Evolutionary conservation across 306 rosid species (phyloP).

Genomic region (Corylus avellana): DNA sequence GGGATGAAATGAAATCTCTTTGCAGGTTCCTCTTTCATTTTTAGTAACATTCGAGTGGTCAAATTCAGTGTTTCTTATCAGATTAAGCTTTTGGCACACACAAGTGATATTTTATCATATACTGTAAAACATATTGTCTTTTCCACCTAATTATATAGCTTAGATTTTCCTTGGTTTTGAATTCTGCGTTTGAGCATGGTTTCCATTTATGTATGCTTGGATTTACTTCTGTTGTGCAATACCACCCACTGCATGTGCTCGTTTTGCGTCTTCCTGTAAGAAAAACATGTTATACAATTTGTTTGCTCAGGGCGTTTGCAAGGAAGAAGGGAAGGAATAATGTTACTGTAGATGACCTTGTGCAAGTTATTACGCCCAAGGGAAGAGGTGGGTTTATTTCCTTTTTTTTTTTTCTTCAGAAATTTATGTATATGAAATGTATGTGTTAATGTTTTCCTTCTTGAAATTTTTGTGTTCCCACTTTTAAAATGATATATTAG

Average conservation of each 20-base stretch:
- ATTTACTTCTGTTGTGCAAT: neutral
- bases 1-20: slow-evolving; percentile 61
- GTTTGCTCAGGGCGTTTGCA: slow-evolving; percentile 39
- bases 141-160: neutral
- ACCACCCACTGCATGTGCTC: neutral
- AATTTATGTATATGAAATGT: neutral
- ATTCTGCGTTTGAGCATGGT: neutral
- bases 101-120: no score
- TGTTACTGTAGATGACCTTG: slow-evolving; percentile 63
- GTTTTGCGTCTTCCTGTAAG: neutral
- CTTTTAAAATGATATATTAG: neutral
- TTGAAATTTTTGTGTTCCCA: neutral
- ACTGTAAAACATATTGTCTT: no score
- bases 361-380: slow-evolving; percentile 62
- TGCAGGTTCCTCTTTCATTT: slow-evolving; percentile 40
- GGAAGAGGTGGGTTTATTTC: slow-evolving; percentile 50
- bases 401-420: neutral
- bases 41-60: neutral
- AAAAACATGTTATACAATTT: neutral
- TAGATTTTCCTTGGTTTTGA: neutral
- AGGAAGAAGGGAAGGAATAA: slow-evolving; percentile 63
- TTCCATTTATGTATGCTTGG: neutral
- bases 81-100: no score
- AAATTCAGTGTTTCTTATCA: no score
- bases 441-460: no score